Evolutionary conservation across 139 green algal genomes (phyloP), one percentile per base, ranked within the genome.

Genomic region (Tetratostichococcus sp.): DNA sequence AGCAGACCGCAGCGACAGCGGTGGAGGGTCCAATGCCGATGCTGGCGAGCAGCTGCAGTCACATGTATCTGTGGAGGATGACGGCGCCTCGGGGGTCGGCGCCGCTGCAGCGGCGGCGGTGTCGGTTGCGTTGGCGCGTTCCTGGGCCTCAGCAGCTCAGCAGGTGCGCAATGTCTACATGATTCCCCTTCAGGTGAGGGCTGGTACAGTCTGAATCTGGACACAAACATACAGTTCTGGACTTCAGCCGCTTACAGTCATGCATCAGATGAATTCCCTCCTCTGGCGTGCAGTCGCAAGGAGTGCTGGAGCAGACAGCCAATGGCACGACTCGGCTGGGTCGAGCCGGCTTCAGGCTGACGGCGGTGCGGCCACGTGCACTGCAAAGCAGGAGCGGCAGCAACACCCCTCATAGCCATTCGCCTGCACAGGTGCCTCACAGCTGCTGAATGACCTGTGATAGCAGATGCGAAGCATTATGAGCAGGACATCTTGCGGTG

Each of bases 291-390:
- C n/a, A 43, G 50, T 30, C 30, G 33, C 43, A 42, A 25, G 57
- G 26, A 31, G 58, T 23, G 59, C 70, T 30, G 72, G 59, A 72
- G 28, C 58, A 62, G 30, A 69, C 65, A 21, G 69, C 72, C 33
- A 77, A 65, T 65, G 72, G 72, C 33, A 71, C 39, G 26, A 33
- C 67, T 23, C 67, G 67, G 58, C 72, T 62, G 28, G 79, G 76
- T 30, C 79, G 79, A 26, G 84, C 86, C n/a, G 77, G 86, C 1
- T 91, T 91, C 76, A 84, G 86, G 72, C 82, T 91, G 42, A 78
- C 90, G 71, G 86, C 86, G 8, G 50, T 62, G 50, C 50, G 50
- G 50, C 50, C 50, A 17, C 50, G 50, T 8, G 50, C 17, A 17
- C 11, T 26, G 50, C 19, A 23, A 8, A 25, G n/a, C 31, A 71